Evolutionary conservation across 2,329 filamentous ascomycete species (phyloP).

Genomic region (Spiromastix sp.): DNA sequence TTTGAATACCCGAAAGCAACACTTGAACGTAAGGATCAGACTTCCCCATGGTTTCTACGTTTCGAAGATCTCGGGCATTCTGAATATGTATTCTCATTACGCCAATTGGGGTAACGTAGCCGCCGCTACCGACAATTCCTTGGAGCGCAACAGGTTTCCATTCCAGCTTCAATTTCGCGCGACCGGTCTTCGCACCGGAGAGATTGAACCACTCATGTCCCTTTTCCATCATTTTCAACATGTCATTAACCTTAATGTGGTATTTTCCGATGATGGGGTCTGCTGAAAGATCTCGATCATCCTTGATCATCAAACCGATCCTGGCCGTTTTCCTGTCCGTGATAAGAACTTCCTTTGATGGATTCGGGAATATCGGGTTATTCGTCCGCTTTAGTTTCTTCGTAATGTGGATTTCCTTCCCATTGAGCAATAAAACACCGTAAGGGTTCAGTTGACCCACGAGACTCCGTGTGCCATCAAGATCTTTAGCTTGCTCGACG

Average conservation of each 20-base stretch:
- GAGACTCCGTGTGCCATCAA: slow-evolving; percentile 85
- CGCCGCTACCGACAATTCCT: slow-evolving; percentile 65
- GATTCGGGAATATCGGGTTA: slow-evolving; percentile 91
- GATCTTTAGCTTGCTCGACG: slow-evolving; percentile 90
- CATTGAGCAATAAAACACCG: slow-evolving; percentile 76
- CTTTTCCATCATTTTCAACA: slow-evolving; percentile 81
- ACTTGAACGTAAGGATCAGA: slow-evolving; percentile 92
- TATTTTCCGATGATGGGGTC: slow-evolving; percentile 86
- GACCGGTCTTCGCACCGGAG: slow-evolving; percentile 66
- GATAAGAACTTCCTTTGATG: slow-evolving; percentile 86
- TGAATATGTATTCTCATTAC: slow-evolving; percentile 92
- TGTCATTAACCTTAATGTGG: slow-evolving; percentile 89
- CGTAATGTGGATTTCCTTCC: slow-evolving; percentile 79
- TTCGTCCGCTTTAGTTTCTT: slow-evolving; percentile 91
- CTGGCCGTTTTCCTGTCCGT: slow-evolving; percentile 86
- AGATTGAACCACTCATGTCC: slow-evolving; percentile 96
- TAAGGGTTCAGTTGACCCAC: slow-evolving; percentile 89
- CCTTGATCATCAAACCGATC: slow-evolving; percentile 86
- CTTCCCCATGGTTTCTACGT: slow-evolving; percentile 91
- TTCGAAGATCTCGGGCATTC: slow-evolving; percentile 70
- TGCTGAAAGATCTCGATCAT: slow-evolving; percentile 73
- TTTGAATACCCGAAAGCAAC: slow-evolving; percentile 79
- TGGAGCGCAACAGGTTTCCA: slow-evolving; percentile 92
- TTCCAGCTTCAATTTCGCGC: slow-evolving; percentile 80
- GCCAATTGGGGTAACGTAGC: slow-evolving; percentile 87